Base-by-base conservation (phyloP, 192 early-diverging fungal species). In the Coemansia asiatica region DNA sequence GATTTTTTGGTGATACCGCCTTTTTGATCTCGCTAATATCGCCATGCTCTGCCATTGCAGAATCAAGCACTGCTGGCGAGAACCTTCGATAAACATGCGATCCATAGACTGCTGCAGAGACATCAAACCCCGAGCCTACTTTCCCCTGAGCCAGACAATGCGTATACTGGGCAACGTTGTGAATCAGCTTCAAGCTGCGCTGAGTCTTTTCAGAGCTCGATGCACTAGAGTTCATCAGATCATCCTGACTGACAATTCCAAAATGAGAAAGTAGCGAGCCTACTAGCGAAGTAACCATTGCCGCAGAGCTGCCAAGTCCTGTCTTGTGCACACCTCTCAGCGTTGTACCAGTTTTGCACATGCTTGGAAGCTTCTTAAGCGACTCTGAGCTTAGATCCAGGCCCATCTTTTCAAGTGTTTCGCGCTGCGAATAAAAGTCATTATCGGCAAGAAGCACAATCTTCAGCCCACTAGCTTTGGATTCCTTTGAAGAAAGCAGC, bases 71-170 rank as follows among this genome's bases (percentile, higher is more conserved):
- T 2, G 64, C 67, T 6, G 95, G 94, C 12, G 84, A 83, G 63
- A 99, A 99, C 25, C 96, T 81, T 26, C 81, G 79, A 66, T 99
- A 98, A 1, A 85, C 71, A 66, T 98, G 96, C 40, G 87, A 91
- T 15, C 97, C 97, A 74, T 87, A 96, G 0, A 95, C 90, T 2
- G 97, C 97, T 4, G 91, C 84, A 0, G 91, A 90, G 19, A 99
- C 93, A 72, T 99, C 97, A 68, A 99, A 99, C 13, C 97, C 97
- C 49, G 87, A 90, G 1, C 97, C 97, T 47, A 99, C 88, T 70
- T 99, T 99, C 53, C 97, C 97, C 67, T 99, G 97, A n/a, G 97
- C 96, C 25, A 94, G 73, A 66, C 97, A 97, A 82, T 99, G 97
- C 15, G 88, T 85, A 63, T 90, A 87, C 79, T 99, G 97, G 0